A percentile compares a stretch with the other conserved stretches of the same genome.
phyloP scores from a whole-genome alignment of 2,329 filamentous ascomycete genomes.

The Aspergillus sp. region DNA sequence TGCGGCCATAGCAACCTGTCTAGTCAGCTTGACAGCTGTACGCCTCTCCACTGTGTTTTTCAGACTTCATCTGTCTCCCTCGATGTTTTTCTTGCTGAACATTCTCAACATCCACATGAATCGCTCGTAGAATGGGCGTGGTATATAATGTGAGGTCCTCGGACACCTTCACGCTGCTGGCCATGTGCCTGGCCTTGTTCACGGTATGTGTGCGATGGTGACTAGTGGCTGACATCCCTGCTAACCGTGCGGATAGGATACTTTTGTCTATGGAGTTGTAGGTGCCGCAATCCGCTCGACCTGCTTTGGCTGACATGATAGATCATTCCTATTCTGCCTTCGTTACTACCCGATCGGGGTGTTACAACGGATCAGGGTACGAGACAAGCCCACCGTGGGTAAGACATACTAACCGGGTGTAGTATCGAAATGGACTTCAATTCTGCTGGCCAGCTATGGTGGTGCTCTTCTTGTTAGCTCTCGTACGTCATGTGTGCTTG shows the following conservation, averaged over 20 bases:
- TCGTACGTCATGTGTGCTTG: not conserved
- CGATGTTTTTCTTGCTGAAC: too few species aligned
- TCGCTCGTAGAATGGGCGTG: not conserved
- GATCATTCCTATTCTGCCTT: not conserved
- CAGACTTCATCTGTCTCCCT: too few species aligned
- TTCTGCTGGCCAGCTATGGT: not conserved
- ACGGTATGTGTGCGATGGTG: not conserved
- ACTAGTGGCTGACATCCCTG: too few species aligned
- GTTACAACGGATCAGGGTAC: not conserved
- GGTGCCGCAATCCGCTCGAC: not conserved
- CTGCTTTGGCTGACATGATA: not conserved
- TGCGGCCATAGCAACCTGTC: too few species aligned
- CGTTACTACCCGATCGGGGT: not conserved
- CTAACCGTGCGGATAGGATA: not conserved
- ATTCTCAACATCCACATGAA: not conserved
- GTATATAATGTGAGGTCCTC: not conserved
- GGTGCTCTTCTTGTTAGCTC: not conserved
- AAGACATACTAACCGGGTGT: not conserved
- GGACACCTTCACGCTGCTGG: not conserved
- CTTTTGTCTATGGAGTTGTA: not conserved
- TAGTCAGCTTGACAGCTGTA: too few species aligned
- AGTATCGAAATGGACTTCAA: not conserved
- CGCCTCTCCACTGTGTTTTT: too few species aligned
- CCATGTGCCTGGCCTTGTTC: constrained; percentile 1
- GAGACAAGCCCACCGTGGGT: not conserved